A percentile compares a stretch with the other conserved stretches of the same genome.
phyloP scores from a whole-genome alignment of 768 basidiomycete species.

The Amanita thiersii region DNA sequence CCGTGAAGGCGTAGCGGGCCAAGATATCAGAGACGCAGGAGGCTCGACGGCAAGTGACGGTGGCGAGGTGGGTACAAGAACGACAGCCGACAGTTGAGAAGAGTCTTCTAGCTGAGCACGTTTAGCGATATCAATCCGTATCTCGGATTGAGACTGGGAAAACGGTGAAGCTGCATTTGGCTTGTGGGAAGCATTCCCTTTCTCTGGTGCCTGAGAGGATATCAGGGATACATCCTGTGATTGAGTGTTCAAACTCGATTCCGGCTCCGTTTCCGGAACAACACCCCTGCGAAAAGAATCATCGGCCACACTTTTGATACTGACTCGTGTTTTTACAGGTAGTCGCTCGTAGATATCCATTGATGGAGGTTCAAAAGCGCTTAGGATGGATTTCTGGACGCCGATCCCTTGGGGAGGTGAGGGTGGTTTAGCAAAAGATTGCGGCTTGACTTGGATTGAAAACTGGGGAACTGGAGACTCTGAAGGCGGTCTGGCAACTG shows the following conservation, averaged over 20 bases:
- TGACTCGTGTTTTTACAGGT: not conserved
- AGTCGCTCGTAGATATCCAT: too few relatives aligned
- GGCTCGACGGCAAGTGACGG: slow-evolving; percentile 6
- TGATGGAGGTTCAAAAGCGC: too few relatives aligned
- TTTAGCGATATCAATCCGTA: too few relatives aligned
- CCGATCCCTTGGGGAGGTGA: too few relatives aligned
- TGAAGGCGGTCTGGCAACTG: not conserved
- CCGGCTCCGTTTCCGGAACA: slow-evolving; percentile 6
- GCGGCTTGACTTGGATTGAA: not conserved
- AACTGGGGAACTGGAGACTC: not conserved
- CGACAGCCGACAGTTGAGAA: not conserved
- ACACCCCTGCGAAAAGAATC: slow-evolving; percentile 2
- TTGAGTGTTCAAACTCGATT: slow-evolving; percentile 5
- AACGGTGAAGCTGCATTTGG: too few relatives aligned
- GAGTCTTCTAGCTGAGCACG: too few relatives aligned
- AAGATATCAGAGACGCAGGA: slow-evolving; percentile 3
- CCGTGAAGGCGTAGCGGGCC: not conserved
- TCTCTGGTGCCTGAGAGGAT: slow-evolving; percentile 5
- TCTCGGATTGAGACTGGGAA: too few relatives aligned
- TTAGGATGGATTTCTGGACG: too few relatives aligned
- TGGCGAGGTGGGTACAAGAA: not conserved
- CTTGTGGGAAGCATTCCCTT: too few relatives aligned
- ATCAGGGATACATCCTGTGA: not conserved
- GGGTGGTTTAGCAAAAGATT: too few relatives aligned
- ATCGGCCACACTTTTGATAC: not conserved